phyloP scores from a whole-genome alignment of 768 basidiomycete species.

The Phylloporus arenicola region DNA sequence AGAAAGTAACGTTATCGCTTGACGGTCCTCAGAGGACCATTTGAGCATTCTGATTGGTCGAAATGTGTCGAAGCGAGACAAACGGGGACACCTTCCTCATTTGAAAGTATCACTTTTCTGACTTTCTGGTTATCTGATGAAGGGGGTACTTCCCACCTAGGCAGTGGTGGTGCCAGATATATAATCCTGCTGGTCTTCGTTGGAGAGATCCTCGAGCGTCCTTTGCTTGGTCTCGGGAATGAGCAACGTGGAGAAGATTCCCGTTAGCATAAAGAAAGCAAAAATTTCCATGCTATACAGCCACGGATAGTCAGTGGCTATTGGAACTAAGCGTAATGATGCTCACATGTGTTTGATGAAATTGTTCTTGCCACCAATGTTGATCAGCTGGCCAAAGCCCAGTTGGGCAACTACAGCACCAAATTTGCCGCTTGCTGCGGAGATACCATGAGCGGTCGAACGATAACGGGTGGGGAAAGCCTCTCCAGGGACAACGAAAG shows the following conservation, averaged over 20 bases:
- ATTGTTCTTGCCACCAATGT: constrained; percentile 59
- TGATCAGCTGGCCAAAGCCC: constrained; percentile 61
- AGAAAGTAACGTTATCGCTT: no score
- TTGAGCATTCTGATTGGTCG: no score
- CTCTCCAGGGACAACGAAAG: constrained; percentile 79
- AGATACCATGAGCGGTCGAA: constrained; percentile 80
- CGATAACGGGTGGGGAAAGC: constrained; percentile 86
- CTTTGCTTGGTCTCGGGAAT: constrained; percentile 71
- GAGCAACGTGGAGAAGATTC: constrained; percentile 74
- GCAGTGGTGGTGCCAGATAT: constrained; percentile 27
- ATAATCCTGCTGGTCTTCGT: constrained; percentile 63
- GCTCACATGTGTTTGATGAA: constrained; percentile 69
- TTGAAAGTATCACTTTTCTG: no score
- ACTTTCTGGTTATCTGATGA: no score
- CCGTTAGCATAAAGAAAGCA: constrained; percentile 83
- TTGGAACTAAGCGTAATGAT: constrained; percentile 1
- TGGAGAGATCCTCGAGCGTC: constrained; percentile 67
- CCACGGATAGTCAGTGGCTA: constrained; percentile 1
- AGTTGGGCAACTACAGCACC: constrained; percentile 81
- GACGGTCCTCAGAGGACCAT: no score
- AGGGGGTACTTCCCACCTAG: not conserved
- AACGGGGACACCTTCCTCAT: no score
- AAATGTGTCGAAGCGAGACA: no score
- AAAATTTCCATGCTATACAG: constrained; percentile 63
- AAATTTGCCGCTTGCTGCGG: constrained; percentile 76